Evolutionary conservation across 139 green algal genomes (phyloP), one percentile per base, ranked within the genome.

Genomic region (Ettlia oleoabundans): DNA sequence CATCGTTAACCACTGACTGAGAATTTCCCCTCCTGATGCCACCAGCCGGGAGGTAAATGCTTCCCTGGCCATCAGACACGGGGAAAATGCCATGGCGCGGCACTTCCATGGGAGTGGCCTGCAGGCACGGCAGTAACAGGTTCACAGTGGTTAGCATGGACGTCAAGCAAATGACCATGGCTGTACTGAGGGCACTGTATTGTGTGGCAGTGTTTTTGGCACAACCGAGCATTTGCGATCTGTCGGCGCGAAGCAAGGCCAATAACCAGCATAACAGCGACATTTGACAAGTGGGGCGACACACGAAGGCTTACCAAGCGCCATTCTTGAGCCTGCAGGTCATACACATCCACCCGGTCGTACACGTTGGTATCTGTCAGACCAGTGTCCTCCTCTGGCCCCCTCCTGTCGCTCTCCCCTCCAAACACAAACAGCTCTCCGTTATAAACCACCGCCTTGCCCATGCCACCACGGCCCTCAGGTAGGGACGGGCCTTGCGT

Each of bases 81-180:
- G 65, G 65, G 65, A 72, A 72, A 35, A 72, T 72, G 65, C 65
- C 65, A 33, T 72, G 65, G 65, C 65, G 65, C 4, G 65, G 65
- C 13, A 42, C 10, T 21, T 33, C 19, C 65, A 72, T 72, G 33
- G n/a, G 18, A 4, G 65, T 52, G 65, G 43, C 65, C 65, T 72
- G 65, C 65, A 15, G 32, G n/a, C n/a, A 15, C 5, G 55, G 18
- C 55, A 65, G 55, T 9, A n/a, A n/a, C 18, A n/a, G 21, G 21
- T 28, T 5, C 28, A 5, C 18, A 65, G 55, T n/a, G 28, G 55
- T 65, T 5, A n/a, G 47, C 30, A 5, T 32, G 21, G 55, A 15
- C 21, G 55, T 65, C 18, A 5, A 32, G 55, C 55, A 22, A 15
- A 15, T 32, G 55, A 65, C 18, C 55, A 58, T 58, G 47, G 55